Conservation (phyloP, 2,329 filamentous ascomycete genomes). For the Exophiala sp. region DNA sequence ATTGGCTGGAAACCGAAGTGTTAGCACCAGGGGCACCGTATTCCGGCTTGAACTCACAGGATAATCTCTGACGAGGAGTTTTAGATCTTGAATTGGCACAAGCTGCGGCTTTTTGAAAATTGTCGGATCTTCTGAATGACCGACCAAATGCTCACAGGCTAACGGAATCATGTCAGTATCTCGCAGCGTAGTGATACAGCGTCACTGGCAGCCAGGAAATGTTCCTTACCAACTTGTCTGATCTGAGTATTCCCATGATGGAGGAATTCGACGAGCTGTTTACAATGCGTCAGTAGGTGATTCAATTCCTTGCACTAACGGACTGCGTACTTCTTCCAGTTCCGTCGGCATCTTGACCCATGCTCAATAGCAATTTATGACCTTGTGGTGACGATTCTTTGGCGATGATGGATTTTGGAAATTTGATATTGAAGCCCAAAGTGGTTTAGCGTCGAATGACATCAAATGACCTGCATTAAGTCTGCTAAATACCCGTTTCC, state of each 20-base stretch:
- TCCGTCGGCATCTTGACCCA: conserved; percentile 65
- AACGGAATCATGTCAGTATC: not conserved
- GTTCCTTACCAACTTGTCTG: conserved; percentile 65
- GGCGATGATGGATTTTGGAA: not conserved
- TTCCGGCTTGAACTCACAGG: conserved; percentile 52
- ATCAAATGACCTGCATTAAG: not conserved
- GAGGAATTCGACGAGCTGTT: conserved; percentile 85
- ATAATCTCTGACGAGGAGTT: conserved; percentile 80
- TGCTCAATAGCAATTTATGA: too few relatives aligned
- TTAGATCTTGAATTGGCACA: conserved; percentile 79
- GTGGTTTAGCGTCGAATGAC: conserved; percentile 10
- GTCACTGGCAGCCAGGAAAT: not conserved
- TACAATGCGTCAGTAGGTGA: not conserved
- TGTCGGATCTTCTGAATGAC: conserved; percentile 69
- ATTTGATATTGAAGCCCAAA: conserved; percentile 15
- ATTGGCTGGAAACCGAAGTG: conserved; percentile 59
- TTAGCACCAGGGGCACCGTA: not conserved
- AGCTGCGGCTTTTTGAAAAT: conserved; percentile 82
- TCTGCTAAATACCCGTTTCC: not conserved
- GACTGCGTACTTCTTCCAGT: conserved; percentile 64
- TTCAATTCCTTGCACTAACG: not conserved
- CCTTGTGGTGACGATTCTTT: too few relatives aligned
- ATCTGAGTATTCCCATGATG: conserved; percentile 89
- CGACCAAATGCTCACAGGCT: conserved; percentile 83
- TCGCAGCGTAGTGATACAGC: not conserved